Conservation (phyloP, 2,329 filamentous ascomycete genomes). For the Dactylonectria macrodidyma region DNA sequence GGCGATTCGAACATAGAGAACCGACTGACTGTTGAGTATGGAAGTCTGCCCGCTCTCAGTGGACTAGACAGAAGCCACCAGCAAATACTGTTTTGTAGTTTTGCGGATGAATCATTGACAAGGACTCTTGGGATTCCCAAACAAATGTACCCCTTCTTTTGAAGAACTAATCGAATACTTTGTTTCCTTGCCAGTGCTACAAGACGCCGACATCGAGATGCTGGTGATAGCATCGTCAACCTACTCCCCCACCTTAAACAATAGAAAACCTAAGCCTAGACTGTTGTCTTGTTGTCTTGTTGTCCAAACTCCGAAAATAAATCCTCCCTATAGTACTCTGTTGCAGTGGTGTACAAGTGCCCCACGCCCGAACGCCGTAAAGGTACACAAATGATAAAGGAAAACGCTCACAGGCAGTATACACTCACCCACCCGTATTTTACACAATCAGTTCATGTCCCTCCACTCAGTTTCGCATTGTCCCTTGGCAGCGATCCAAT, state of each 20-base stretch:
- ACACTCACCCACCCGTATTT: conserved; percentile 17
- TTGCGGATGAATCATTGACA: background rate
- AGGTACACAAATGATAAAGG: conserved; percentile 5
- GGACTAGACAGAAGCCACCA: background rate
- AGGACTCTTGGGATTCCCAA: background rate
- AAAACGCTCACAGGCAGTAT: conserved; percentile 22
- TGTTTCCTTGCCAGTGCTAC: background rate
- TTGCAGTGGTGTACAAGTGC: conserved; percentile 32
- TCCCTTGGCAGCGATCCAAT: conserved; percentile 62
- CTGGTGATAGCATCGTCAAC: background rate
- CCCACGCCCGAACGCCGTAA: conserved; percentile 33
- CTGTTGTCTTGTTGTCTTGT: background rate
- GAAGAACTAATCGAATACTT: background rate
- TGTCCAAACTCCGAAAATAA: conserved; percentile 19
- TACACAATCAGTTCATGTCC: conserved; percentile 45
- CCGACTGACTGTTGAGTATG: background rate
- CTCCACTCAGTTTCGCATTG: conserved; percentile 61
- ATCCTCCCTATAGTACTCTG: conserved; percentile 31
- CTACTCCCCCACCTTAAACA: background rate
- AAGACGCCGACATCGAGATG: conserved; percentile 4
- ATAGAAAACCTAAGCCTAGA: conserved; percentile 17
- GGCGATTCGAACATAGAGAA: background rate
- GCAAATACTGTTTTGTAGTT: background rate
- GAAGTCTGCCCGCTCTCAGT: background rate
- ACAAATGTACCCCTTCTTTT: background rate